phyloP scores from a whole-genome alignment of 2,329 filamentous ascomycete species.

The Stagonosporopsis chrysanthemi region DNA sequence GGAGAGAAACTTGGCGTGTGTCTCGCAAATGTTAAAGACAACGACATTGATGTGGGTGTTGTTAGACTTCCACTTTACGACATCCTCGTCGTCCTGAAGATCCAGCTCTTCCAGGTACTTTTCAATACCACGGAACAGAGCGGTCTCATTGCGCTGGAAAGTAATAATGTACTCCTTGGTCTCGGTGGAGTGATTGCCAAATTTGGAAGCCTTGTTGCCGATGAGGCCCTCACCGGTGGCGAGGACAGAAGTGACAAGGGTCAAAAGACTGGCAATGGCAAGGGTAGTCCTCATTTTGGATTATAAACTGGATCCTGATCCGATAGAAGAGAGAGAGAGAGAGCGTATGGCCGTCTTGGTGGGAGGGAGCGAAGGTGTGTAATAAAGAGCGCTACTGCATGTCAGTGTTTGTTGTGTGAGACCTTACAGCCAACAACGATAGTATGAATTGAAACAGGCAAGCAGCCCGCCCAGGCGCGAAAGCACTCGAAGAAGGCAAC shows the following conservation, averaged over 20 bases:
- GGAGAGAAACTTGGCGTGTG: constrained; percentile 50
- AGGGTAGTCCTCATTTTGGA: constrained; percentile 44
- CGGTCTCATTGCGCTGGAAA: constrained; percentile 30
- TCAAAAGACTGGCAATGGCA: constrained; percentile 39
- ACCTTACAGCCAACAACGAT: constrained; percentile 21
- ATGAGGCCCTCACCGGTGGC: constrained; percentile 39
- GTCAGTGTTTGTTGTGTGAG: constrained; percentile 20
- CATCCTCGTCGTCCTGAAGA: constrained; percentile 44
- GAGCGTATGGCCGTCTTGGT: constrained; percentile 17
- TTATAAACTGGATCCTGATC: constrained; percentile 36
- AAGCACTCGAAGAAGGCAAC: constrained; percentile 15
- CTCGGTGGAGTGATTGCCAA: constrained; percentile 38
- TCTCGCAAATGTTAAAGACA: constrained; percentile 50
- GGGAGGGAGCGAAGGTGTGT: constrained; percentile 13
- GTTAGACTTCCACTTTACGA: constrained; percentile 47
- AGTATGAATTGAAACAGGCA: constrained; percentile 20
- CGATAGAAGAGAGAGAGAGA: constrained; percentile 19
- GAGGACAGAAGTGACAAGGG: constrained; percentile 30
- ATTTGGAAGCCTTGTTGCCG: constrained; percentile 23
- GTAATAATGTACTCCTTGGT: constrained; percentile 42
- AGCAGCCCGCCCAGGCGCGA: constrained; percentile 24
- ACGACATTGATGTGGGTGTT: constrained; percentile 52
- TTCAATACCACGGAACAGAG: constrained; percentile 5
- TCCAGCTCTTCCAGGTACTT: constrained; percentile 28
- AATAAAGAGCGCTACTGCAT: constrained; percentile 16